Evolutionary conservation across 2,329 filamentous ascomycete genomes (phyloP).

Genomic region (Aspergillus luchuensis): DNA sequence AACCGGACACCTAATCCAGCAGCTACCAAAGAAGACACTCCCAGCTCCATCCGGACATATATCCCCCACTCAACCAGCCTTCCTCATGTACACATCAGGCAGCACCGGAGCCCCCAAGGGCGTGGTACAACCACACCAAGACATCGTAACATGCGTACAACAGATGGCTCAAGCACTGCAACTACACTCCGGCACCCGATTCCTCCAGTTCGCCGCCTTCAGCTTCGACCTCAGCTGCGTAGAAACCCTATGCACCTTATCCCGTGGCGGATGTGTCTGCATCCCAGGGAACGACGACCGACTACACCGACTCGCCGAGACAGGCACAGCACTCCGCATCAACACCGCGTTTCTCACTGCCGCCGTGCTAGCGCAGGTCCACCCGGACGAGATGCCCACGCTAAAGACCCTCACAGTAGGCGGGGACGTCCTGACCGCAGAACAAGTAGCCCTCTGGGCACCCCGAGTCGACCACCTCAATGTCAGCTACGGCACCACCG

Average conservation of each 20-base stretch:
- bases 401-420: conserved; percentile 39
- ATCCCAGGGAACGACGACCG: background rate
- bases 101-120: conserved; percentile 61
- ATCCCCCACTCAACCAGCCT: background rate
- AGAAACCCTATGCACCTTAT: background rate
- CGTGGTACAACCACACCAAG: conserved; percentile 43
- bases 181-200: background rate
- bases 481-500: conserved; percentile 39
- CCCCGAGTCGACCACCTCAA: conserved; percentile 34
- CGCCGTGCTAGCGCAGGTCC: conserved; percentile 49
- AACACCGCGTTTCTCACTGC: conserved; percentile 57
- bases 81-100: conserved; percentile 54
- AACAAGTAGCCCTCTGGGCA: conserved; percentile 27
- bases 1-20: background rate
- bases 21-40: background rate
- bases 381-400: conserved; percentile 38
- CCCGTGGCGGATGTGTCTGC: background rate
- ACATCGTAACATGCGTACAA: background rate
- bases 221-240: background rate
- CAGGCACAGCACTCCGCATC: background rate
- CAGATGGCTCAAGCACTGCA: background rate
- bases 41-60: background rate
- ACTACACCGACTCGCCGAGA: background rate
- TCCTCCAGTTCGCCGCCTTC: background rate
- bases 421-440: conserved; percentile 28